Evolutionary conservation across 2,329 filamentous ascomycete genomes (phyloP).

Genomic region (Phaeosphaeriaceae sp.): DNA sequence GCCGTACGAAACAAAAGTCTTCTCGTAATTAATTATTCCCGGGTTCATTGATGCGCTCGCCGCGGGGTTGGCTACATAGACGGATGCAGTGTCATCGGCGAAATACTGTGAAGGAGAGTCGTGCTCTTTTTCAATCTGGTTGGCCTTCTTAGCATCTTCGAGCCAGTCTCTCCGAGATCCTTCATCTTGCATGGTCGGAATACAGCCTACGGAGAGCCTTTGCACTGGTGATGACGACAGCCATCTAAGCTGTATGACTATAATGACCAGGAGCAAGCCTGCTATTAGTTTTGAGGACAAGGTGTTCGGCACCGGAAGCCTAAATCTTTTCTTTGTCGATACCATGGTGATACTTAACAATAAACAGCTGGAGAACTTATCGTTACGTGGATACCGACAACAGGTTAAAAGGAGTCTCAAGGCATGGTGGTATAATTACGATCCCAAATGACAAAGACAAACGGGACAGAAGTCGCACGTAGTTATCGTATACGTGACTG

Average conservation of each 20-base stretch:
- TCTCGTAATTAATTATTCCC: conserved; percentile 4
- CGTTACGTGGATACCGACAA: background rate
- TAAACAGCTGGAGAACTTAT: background rate
- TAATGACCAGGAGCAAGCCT: conserved; percentile 4
- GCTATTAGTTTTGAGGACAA: conserved; percentile 7
- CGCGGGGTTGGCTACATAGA: background rate
- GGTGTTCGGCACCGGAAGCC: background rate
- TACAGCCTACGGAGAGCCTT: background rate
- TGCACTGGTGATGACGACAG: background rate
- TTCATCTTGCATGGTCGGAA: conserved; percentile 2
- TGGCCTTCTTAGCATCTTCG: conserved; percentile 7
- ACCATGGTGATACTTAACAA: conserved; percentile 1
- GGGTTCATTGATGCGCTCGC: background rate
- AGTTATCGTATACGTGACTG: too few relatives aligned
- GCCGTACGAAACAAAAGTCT: conserved; percentile 23
- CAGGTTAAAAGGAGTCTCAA: too few relatives aligned
- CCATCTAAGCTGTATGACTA: conserved; percentile 14
- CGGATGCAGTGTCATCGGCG: background rate
- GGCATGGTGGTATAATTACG: too few relatives aligned
- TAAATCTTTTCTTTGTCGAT: background rate
- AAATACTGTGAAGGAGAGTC: conserved; percentile 1
- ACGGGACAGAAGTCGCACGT: too few relatives aligned
- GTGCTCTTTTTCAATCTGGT: conserved; percentile 1
- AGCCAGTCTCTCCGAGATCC: conserved; percentile 7
- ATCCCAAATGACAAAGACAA: too few relatives aligned